phyloP scores from a whole-genome alignment of 805 yeast species.

The Scheffersomyces coipomensis region DNA sequence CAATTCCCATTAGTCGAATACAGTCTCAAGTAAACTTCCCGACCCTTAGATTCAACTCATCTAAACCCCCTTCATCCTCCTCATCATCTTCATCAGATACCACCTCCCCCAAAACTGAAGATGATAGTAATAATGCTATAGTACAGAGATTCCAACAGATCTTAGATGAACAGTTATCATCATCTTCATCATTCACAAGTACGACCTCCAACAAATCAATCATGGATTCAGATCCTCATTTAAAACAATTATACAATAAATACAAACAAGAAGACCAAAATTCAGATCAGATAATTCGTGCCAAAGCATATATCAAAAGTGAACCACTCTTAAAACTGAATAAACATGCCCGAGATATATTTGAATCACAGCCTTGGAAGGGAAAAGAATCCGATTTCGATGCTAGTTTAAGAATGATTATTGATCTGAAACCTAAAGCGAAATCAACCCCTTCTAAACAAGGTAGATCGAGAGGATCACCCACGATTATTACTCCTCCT shows the following conservation, averaged over 20 bases:
- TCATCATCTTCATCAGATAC: background rate
- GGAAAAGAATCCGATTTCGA: slow-evolving; percentile 27
- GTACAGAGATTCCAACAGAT: slow-evolving; percentile 32
- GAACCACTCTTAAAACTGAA: slow-evolving; percentile 26
- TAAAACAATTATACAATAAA: slow-evolving; percentile 12
- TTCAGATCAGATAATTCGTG: slow-evolving; percentile 5
- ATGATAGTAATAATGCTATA: slow-evolving; percentile 21
- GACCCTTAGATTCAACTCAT: too few relatives aligned
- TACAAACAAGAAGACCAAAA: slow-evolving; percentile 6
- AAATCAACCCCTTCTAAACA: slow-evolving; percentile 12
- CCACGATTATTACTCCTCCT: slow-evolving; percentile 15
- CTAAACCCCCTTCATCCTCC: too few relatives aligned
- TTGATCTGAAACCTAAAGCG: slow-evolving; percentile 26
- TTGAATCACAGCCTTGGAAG: slow-evolving; percentile 28
- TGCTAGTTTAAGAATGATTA: slow-evolving; percentile 29
- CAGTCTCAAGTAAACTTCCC: too few relatives aligned
- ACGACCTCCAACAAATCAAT: slow-evolving; percentile 11
- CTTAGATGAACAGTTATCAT: slow-evolving; percentile 20
- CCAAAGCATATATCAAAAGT: slow-evolving; percentile 23
- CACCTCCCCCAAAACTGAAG: slow-evolving; percentile 1
- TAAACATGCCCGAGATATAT: slow-evolving; percentile 28
- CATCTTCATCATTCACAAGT: slow-evolving; percentile 6
- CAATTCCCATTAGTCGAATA: too few relatives aligned
- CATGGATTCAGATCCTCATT: slow-evolving; percentile 16
- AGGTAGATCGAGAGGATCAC: background rate